Evolutionary conservation across 75 land plant species (phyloP), one percentile per base, ranked within the genome.

Genomic region (Adiantum capillusveneris): DNA sequence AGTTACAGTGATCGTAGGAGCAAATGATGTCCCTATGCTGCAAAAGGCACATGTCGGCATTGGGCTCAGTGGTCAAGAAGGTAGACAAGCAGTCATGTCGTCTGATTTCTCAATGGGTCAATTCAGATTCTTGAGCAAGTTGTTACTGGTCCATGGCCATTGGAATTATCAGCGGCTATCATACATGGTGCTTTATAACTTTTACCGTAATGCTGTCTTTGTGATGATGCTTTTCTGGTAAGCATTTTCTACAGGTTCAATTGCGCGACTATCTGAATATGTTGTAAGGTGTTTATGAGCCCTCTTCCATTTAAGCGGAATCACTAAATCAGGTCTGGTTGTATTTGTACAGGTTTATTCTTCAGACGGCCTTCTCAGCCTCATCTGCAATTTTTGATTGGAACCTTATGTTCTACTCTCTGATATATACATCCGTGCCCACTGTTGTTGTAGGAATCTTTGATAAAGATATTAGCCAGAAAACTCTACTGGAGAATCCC

Each of bases 21-120:
- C 99, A 52, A 95, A 95, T 75, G 92, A 95, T 68, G 99, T 95
- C 21, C 84, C 97, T 1, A 95, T 90, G 99, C 87, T 95, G 18
- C 92, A 90, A 69, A 82, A 76, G 86, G 97, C 99, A 48, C 93
- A 95, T 82, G 92, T 95, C 36, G 99, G 99, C 26, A 77, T 95
- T 22, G 99, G 99, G 7, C 89, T 95, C 34, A 82, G 97, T 71
- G 98, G 97, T 25, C 86, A 82, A 72, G 99, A 95, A 66, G 99
- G 99, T 29, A 57, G 92, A 52, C 97, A 90, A 75, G 99, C 99
- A 56, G 97, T 95, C 22, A 90, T 95, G 97, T 85, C 99, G 41
- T 86, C 97, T 34, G 97, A 95, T 64, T 95, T 87, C 75, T 88
- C 99, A 25, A 84, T 95, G 81, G 96, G 85, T 5, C 88, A 90